A percentile compares a stretch with the other conserved stretches of the same genome.
Evolutionary conservation across 306 rosid species (phyloP).

Genomic region (Cucurbita ficifolia): DNA sequence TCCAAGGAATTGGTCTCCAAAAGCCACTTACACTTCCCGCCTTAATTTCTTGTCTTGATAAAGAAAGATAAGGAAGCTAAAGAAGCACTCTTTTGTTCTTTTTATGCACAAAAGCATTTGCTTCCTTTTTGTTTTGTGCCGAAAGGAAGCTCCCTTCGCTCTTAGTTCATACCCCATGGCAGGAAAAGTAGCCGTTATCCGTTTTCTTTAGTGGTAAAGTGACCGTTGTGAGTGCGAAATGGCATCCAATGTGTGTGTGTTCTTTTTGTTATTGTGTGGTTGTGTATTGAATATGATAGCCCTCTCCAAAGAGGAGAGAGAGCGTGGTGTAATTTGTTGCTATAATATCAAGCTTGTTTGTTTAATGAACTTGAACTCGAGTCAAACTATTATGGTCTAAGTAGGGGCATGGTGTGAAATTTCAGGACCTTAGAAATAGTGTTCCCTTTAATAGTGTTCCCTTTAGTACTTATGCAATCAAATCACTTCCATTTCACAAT

Average conservation of each 20-base stretch:
- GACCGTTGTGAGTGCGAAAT: slow-evolving; percentile 23
- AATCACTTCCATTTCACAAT: too few relatives aligned
- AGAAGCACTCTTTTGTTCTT: not conserved
- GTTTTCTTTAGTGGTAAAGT: slow-evolving; percentile 11
- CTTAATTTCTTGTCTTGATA: slow-evolving; percentile 34
- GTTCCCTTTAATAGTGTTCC: not conserved
- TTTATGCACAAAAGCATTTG: not conserved
- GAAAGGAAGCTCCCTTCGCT: not conserved
- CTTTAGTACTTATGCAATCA: too few relatives aligned
- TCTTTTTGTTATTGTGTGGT: slow-evolving; percentile 6
- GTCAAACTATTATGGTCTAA: not conserved
- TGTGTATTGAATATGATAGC: slow-evolving; percentile 18
- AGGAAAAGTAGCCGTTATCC: slow-evolving; percentile 23
- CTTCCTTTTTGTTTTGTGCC: not conserved
- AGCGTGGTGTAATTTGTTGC: slow-evolving; percentile 22
- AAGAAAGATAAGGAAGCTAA: not conserved
- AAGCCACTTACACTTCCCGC: slow-evolving; percentile 61
- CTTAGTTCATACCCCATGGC: not conserved
- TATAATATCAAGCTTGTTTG: not conserved
- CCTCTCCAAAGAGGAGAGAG: slow-evolving; percentile 85
- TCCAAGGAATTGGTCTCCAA: slow-evolving; percentile 72
- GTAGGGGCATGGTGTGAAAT: not conserved
- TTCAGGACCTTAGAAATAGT: not conserved
- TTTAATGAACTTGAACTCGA: slow-evolving; percentile 17
- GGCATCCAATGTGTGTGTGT: slow-evolving; percentile 17